Evolutionary conservation across 495 filamentous ascomycete genomes (phyloP).

Genomic region (Hypoxylon perforatum): DNA sequence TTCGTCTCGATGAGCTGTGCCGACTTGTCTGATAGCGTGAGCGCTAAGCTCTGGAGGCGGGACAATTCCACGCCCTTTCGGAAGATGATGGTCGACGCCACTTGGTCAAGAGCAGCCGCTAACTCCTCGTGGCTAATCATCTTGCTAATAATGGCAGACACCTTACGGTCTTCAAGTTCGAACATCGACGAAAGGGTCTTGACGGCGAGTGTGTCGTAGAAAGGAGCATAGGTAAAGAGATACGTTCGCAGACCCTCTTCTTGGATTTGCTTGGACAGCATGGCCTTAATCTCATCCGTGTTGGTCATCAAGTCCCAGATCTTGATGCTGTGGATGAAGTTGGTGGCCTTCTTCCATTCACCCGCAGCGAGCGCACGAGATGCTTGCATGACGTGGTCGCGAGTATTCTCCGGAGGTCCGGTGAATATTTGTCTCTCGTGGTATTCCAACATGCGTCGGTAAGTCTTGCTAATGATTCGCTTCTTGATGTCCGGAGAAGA

Average conservation of each 20-base stretch:
- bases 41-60: slow-evolving; percentile 91
- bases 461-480: slow-evolving; percentile 98
- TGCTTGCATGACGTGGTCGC: slow-evolving; percentile 98
- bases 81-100: slow-evolving; percentile 98
- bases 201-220: slow-evolving; percentile 96
- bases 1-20: slow-evolving; percentile 95
- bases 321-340: slow-evolving; percentile 96
- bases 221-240: slow-evolving; percentile 99
- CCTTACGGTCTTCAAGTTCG: slow-evolving; percentile 89
- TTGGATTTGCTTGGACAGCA: slow-evolving; percentile 97
- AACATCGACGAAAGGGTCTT: slow-evolving; percentile 91
- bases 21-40: slow-evolving; percentile 95
- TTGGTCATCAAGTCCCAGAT: slow-evolving; percentile 98
- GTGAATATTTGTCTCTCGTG: slow-evolving; percentile 99
- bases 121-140: slow-evolving; percentile 99
- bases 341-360: slow-evolving; percentile 96
- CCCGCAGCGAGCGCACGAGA: slow-evolving; percentile 95
- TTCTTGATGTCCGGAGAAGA: slow-evolving; percentile 97
- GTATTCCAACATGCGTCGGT: slow-evolving; percentile 98
- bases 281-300: slow-evolving; percentile 89
- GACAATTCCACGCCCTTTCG: slow-evolving; percentile 98
- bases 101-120: slow-evolving; percentile 94
- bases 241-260: slow-evolving; percentile 98
- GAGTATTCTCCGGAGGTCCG: slow-evolving; percentile 96
- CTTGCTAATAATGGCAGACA: slow-evolving; percentile 93